A percentile compares a stretch with the other conserved stretches of the same genome.
Conservation (phyloP, 805 yeast species). For the Wickerhamiella sergipiensis region DNA sequence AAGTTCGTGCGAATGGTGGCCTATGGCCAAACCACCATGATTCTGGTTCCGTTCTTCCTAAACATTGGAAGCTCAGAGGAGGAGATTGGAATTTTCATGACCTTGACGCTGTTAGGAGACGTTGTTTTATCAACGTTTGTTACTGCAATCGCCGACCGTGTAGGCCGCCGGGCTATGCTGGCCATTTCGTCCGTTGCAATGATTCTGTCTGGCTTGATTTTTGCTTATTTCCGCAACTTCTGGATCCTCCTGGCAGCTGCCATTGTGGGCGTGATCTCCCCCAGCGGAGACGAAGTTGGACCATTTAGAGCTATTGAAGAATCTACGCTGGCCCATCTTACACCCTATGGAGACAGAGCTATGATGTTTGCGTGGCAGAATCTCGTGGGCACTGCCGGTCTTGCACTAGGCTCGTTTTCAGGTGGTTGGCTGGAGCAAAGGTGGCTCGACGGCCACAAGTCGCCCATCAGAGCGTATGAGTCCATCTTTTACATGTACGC, state of each 20-base stretch:
- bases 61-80: conserved; percentile 41
- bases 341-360: conserved; percentile 36
- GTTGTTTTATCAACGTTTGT: conserved; percentile 53
- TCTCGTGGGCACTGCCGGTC: conserved; percentile 53
- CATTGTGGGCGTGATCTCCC: conserved; percentile 72
- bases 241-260: conserved; percentile 53
- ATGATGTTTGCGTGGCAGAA: conserved; percentile 67
- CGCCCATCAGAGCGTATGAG: conserved; percentile 33
- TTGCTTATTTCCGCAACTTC: conserved; percentile 43
- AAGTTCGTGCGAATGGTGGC: conserved; percentile 60
- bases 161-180: conserved; percentile 59
- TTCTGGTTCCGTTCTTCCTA: conserved; percentile 52
- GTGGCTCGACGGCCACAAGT: conserved; percentile 8
- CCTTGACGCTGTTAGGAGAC: conserved; percentile 68
- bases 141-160: conserved; percentile 62
- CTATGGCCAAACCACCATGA: conserved; percentile 69
- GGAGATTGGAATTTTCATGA: conserved; percentile 66
- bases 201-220: conserved; percentile 51
- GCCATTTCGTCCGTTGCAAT: conserved; percentile 51
- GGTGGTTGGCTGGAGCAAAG: conserved; percentile 48
- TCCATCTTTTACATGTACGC: conserved; percentile 45
- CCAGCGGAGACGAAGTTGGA: conserved; percentile 83
- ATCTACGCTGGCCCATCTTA: conserved; percentile 65
- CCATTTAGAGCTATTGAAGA: conserved; percentile 83
- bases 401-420: conserved; percentile 54